Evolutionary conservation across 1,139 yeast genomes (phyloP), one percentile per base, ranked within the genome.

Genomic region (Kurtzmaniella quercitrusa): DNA sequence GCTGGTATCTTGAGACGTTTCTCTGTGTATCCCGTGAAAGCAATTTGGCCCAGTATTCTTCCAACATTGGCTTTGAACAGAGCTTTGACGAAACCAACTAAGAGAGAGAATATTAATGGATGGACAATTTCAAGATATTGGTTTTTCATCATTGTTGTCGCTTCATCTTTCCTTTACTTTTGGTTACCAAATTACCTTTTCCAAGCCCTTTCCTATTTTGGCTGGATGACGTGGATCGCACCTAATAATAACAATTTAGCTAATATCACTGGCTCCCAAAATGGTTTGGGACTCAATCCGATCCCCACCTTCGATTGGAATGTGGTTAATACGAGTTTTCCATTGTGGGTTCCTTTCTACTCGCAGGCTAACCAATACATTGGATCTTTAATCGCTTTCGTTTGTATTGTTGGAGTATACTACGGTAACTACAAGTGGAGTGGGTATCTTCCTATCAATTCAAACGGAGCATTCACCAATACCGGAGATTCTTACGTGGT

Each of bases 201-300:
- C 54, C 57, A 58, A 37, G 78, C 79, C 1, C 54, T 78, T n/a
- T 66, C 76, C 3, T 59, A 63, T n/a, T 79, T 79, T 60, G 76
- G 75, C 55, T 79, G 84, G 84, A 70, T 75, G 57, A 72, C 79
- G 2, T 80, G 85, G 85, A 77, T 79, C 40, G 61, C 68, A 3
- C 83, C 83, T 18, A 49, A 67, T 34, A 78, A 76, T 54, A 66
- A 75, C 51, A 69, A 70, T 44, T 58, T 81, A 39, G 81, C 80
- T 9, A 64, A 66, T n/a, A 63, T 81, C 34, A 76, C 81, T 2
- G 86, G 85, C 5, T 58, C 71, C 2, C 50, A 54, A 8, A 45
- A 53, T 21, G 83, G 83, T 21, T 53, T 78, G 9, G 82, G 82
- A 1, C 48, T 77, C 41, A 77, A 78, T 51, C 83, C 82, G 11